Evolutionary conservation across 345 rosid species (phyloP).

Genomic region (Eutrema japonicum): DNA sequence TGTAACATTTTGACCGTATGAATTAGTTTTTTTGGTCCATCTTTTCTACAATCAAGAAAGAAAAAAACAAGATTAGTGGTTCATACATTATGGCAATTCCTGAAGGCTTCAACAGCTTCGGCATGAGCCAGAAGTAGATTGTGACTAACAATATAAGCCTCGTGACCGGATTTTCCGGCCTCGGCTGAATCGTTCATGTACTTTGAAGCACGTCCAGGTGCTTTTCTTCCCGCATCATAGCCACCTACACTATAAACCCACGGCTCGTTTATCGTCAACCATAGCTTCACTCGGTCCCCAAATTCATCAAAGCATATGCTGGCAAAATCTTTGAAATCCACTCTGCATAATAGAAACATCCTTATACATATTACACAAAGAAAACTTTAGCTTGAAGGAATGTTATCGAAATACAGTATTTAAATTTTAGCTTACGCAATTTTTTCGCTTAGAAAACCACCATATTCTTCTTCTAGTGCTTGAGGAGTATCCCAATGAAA

Average conservation of each 20-base stretch:
- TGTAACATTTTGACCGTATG: not conserved
- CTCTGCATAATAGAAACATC: constrained; percentile 13
- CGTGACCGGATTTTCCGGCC: constrained; percentile 42
- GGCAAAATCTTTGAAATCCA: constrained; percentile 45
- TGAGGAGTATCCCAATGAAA: constrained; percentile 45
- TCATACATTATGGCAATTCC: constrained; percentile 30
- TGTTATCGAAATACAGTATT: not conserved
- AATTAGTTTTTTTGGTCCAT: not conserved
- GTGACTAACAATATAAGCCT: constrained; percentile 40
- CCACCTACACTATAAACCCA: constrained; percentile 39
- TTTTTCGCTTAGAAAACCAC: constrained; percentile 34
- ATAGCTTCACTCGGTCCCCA: constrained; percentile 56
- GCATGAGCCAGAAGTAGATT: constrained; percentile 43
- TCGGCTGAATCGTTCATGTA: constrained; percentile 32
- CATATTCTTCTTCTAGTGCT: constrained; percentile 41
- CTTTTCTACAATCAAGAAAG: not conserved
- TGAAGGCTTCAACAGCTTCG: constrained; percentile 42
- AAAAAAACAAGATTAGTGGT: constrained; percentile 1
- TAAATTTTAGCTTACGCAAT: constrained; percentile 16
- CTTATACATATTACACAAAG: not conserved
- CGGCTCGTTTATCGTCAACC: constrained; percentile 61
- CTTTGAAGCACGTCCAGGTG: constrained; percentile 48
- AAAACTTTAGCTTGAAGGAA: not conserved
- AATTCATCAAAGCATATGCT: constrained; percentile 49
- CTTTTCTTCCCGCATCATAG: constrained; percentile 41